phyloP scores from a whole-genome alignment of 768 basidiomycete genomes.

The Basidioascus undulatus region DNA sequence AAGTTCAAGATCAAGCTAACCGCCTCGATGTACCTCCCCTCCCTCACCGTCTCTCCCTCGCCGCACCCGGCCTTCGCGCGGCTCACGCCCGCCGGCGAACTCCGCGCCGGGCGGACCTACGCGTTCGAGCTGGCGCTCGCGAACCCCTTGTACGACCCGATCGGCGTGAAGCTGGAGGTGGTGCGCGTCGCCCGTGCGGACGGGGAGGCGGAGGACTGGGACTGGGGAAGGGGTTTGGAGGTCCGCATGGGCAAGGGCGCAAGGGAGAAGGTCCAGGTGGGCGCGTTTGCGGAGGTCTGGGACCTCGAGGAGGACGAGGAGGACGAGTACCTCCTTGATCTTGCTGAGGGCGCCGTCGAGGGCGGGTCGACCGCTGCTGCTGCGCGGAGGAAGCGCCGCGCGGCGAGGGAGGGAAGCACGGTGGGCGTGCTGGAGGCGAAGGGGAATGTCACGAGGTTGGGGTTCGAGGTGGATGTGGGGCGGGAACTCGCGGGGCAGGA shows the following conservation, averaged over 20 bases:
- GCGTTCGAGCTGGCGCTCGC: slow-evolving; percentile 72
- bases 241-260: neutral
- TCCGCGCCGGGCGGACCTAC: slow-evolving; percentile 60
- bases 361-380: slow-evolving; percentile 25
- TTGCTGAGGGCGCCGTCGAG: slow-evolving; percentile 16
- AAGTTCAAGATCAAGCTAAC: slow-evolving; percentile 95
- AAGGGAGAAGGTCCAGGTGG: neutral
- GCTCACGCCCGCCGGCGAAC: slow-evolving; percentile 19
- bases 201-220: neutral
- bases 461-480: slow-evolving; percentile 65
- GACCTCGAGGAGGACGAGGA: slow-evolving; percentile 69
- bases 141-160: slow-evolving; percentile 89
- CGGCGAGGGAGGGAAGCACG: slow-evolving; percentile 18
- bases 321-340: slow-evolving; percentile 16
- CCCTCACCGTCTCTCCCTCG: slow-evolving; percentile 35
- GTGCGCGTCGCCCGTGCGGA: slow-evolving; percentile 29
- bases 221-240: neutral
- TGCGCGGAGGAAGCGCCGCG: slow-evolving; percentile 13
- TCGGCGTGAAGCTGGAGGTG: slow-evolving; percentile 65
- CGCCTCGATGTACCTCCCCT: slow-evolving; percentile 79
- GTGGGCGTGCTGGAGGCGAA: slow-evolving; percentile 69
- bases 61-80: slow-evolving; percentile 21
- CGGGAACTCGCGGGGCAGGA: slow-evolving; percentile 58
- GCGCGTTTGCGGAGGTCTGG: slow-evolving; percentile 85
- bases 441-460: slow-evolving; percentile 69